phyloP scores from a whole-genome alignment of 1,139 yeast species.

The Debaryomyces sp. region DNA sequence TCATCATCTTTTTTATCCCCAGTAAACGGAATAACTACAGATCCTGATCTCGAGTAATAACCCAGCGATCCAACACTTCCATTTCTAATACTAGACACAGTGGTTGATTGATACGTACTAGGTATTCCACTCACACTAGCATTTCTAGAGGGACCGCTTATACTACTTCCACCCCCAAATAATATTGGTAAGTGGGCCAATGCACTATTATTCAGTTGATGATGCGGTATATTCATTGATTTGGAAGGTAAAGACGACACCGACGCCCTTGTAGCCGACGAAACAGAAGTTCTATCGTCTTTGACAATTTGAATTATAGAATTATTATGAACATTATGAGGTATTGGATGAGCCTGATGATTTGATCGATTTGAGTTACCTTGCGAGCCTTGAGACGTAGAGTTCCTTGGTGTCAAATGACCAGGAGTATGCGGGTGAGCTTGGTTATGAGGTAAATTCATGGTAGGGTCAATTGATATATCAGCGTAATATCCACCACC shows the following conservation, averaged over 20 bases:
- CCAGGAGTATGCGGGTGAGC: slow-evolving; percentile 38
- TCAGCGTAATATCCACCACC: slow-evolving; percentile 55
- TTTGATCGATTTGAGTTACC: slow-evolving; percentile 1
- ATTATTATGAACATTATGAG: slow-evolving; percentile 33
- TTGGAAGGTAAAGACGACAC: slow-evolving; percentile 50
- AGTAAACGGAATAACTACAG: slow-evolving; percentile 45
- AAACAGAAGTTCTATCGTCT: slow-evolving; percentile 42
- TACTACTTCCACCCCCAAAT: slow-evolving; percentile 46
- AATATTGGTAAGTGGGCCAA: slow-evolving; percentile 50
- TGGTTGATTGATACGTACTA: slow-evolving; percentile 28
- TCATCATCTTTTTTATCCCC: slow-evolving; percentile 36
- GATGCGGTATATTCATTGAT: slow-evolving; percentile 54
- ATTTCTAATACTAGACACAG: slow-evolving; percentile 44
- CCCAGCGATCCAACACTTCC: slow-evolving; percentile 44
- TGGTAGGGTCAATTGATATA: slow-evolving; percentile 49
- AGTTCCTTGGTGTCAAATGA: slow-evolving; percentile 42
- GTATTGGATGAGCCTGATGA: slow-evolving; percentile 3
- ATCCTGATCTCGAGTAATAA: slow-evolving; percentile 47
- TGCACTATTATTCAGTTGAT: slow-evolving; percentile 41
- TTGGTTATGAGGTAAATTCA: slow-evolving; percentile 50
- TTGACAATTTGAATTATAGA: slow-evolving; percentile 47
- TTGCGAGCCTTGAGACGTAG: slow-evolving; percentile 23
- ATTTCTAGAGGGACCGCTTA: slow-evolving; percentile 45
- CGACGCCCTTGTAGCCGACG: slow-evolving; percentile 40
- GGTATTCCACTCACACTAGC: slow-evolving; percentile 44